phyloP scores from a whole-genome alignment of 306 rosid species.

The Amphicarpaea edgeworthii region DNA sequence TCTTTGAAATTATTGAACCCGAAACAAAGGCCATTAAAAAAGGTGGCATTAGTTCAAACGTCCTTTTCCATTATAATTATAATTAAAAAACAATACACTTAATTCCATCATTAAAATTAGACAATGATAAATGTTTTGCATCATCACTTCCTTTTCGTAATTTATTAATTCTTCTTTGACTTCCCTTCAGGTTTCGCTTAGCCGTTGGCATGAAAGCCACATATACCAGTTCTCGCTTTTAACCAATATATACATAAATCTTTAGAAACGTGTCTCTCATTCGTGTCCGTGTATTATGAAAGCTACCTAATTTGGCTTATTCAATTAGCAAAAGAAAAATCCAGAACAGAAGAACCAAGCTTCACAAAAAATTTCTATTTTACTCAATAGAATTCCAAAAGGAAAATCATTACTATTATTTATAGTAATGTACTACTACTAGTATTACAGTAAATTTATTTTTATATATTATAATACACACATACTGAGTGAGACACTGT shows the following conservation, averaged over 20 bases:
- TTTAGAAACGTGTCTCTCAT: conserved; percentile 7
- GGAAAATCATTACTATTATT: conserved; percentile 1
- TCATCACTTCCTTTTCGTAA: background rate
- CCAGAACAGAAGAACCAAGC: conserved; percentile 36
- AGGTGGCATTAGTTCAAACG: conserved; percentile 8
- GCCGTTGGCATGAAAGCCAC: conserved; percentile 45
- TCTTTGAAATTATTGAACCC: conserved; percentile 24
- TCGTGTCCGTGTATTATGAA: conserved; percentile 28
- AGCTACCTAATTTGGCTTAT: conserved; percentile 43
- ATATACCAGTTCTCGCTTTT: conserved; percentile 27
- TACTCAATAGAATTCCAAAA: background rate
- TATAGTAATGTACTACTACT: background rate
- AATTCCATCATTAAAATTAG: background rate
- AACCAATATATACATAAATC: background rate
- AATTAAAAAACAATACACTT: background rate
- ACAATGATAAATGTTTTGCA: background rate
- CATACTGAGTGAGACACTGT: background rate
- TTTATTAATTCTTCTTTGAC: conserved; percentile 5
- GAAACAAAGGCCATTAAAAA: background rate
- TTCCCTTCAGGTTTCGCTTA: conserved; percentile 10
- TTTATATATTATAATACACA: background rate
- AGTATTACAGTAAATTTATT: background rate
- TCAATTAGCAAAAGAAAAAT: conserved; percentile 30
- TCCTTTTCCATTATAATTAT: conserved; percentile 14
- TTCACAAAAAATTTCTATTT: background rate